phyloP scores from a whole-genome alignment of 768 basidiomycete genomes.

The Gelatoporia subvermispora region DNA sequence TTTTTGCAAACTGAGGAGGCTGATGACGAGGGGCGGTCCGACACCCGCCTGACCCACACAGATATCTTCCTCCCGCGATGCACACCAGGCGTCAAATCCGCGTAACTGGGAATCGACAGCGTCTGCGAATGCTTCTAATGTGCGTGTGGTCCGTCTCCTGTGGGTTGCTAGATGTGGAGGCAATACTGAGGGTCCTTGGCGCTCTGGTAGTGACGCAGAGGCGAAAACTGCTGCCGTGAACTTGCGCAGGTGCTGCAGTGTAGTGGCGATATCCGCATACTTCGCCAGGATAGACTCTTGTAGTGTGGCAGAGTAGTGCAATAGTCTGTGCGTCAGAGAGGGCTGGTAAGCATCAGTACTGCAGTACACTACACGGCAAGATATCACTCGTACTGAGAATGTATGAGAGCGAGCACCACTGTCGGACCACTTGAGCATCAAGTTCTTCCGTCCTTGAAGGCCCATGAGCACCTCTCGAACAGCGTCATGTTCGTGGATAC shows the following conservation, averaged over 20 bases:
- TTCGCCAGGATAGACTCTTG: slow-evolving; percentile 60
- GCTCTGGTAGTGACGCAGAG: too few species aligned
- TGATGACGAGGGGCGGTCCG: slow-evolving; percentile 45
- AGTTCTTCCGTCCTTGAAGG: slow-evolving; percentile 66
- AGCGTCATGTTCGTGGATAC: slow-evolving; percentile 70
- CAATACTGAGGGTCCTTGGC: slow-evolving; percentile 16
- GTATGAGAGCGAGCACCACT: slow-evolving; percentile 23
- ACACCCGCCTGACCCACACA: slow-evolving; percentile 51
- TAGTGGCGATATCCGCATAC: slow-evolving; percentile 57
- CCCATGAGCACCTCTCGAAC: slow-evolving; percentile 74
- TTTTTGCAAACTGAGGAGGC: slow-evolving; percentile 63
- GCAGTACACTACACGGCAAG: background rate
- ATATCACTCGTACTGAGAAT: slow-evolving; percentile 25
- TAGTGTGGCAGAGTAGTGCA: slow-evolving; percentile 63
- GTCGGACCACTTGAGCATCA: slow-evolving; percentile 39
- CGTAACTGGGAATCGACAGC: slow-evolving; percentile 60
- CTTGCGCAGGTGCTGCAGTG: slow-evolving; percentile 54
- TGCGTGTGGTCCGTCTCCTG: slow-evolving; percentile 38
- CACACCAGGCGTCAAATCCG: slow-evolving; percentile 65
- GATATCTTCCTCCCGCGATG: slow-evolving; percentile 60
- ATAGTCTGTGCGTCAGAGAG: slow-evolving; percentile 50
- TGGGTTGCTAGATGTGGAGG: slow-evolving; percentile 3
- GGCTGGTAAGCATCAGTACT: slow-evolving; percentile 29
- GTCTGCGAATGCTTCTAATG: slow-evolving; percentile 80
- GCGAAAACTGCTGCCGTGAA: slow-evolving; percentile 50